A percentile compares a stretch with the other conserved stretches of the same genome.
Evolutionary conservation across 202 grass and related monocot species (phyloP).

Genomic region (Panicum hallii): DNA sequence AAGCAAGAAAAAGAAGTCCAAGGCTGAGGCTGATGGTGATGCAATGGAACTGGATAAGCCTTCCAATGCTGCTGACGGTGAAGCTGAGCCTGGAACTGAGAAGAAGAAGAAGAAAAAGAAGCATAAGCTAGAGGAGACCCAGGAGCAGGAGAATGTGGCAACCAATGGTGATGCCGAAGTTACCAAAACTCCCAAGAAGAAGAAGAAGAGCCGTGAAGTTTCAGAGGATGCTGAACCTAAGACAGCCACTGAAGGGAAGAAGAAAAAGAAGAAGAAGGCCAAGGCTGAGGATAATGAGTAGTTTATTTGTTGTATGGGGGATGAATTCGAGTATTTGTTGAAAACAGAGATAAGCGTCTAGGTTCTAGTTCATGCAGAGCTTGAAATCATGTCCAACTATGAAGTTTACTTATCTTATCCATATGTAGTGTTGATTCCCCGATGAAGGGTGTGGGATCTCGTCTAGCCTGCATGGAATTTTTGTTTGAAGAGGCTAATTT

Average conservation of each 20-base stretch:
- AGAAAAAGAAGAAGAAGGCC: constrained; percentile 75
- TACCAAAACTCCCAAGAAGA: constrained; percentile 69
- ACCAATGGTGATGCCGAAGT: constrained; percentile 48
- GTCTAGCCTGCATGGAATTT: background rate
- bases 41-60: constrained; percentile 74
- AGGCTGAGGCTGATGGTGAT: constrained; percentile 48
- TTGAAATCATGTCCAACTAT: constrained; percentile 7
- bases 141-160: constrained; percentile 37
- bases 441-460: background rate
- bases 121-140: constrained; percentile 60
- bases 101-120: constrained; percentile 98
- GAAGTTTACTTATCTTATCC: background rate
- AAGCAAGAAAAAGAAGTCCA: constrained; percentile 90
- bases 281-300: constrained; percentile 54
- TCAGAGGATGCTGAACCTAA: constrained; percentile 52
- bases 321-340: constrained; percentile 17
- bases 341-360: constrained; percentile 36
- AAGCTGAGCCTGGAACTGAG: constrained; percentile 66
- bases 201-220: constrained; percentile 62
- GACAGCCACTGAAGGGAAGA: constrained; percentile 63
- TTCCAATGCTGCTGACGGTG: constrained; percentile 41
- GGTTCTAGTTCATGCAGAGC: constrained; percentile 10
- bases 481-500: background rate
- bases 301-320: constrained; percentile 14
- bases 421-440: background rate